A percentile compares a stretch with the other conserved stretches of the same genome.
Evolutionary conservation across 164 flowering plant species (phyloP).

Genomic region (Stephania yunnanensis): DNA sequence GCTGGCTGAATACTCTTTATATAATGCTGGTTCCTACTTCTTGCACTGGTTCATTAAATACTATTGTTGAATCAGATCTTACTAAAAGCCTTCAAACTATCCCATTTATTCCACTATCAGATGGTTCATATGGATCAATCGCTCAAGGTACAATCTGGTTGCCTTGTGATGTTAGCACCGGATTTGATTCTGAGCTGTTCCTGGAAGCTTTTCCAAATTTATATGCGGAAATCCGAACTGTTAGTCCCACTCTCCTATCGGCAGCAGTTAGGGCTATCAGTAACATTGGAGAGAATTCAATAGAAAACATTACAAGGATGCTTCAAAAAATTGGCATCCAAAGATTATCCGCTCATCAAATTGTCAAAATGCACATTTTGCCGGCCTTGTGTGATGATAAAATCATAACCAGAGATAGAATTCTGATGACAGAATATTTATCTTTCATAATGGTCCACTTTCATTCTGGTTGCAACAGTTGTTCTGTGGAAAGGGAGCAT

Average conservation of each 20-base stretch:
- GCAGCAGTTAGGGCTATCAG: conserved; percentile 24
- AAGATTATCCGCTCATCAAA: conserved; percentile 71
- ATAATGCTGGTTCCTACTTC: conserved; percentile 33
- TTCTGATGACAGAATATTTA: conserved; percentile 66
- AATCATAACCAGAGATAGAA: conserved; percentile 20
- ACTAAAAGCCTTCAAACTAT: conserved; percentile 36
- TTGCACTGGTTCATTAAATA: conserved; percentile 17
- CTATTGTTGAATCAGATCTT: conserved; percentile 32
- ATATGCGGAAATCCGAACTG: conserved; percentile 61
- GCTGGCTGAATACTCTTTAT: conserved; percentile 57
- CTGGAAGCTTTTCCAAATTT: conserved; percentile 52
- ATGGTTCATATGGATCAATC: conserved; percentile 71
- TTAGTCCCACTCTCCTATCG: conserved; percentile 53
- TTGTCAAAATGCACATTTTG: conserved; percentile 59
- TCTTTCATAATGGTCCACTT: conserved; percentile 77
- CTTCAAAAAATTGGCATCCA: conserved; percentile 70
- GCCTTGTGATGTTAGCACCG: conserved; percentile 40
- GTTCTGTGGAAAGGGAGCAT: conserved; percentile 44
- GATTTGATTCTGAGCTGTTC: conserved; percentile 34
- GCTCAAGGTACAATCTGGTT: conserved; percentile 81
- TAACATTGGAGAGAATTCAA: conserved; percentile 18
- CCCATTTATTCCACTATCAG: conserved; percentile 83
- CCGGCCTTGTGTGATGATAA: conserved; percentile 48
- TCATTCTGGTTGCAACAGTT: conserved; percentile 54
- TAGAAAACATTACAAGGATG: conserved; percentile 40